phyloP scores from a whole-genome alignment of 2,329 filamentous ascomycete species.

The Hirsutella thompsonii region DNA sequence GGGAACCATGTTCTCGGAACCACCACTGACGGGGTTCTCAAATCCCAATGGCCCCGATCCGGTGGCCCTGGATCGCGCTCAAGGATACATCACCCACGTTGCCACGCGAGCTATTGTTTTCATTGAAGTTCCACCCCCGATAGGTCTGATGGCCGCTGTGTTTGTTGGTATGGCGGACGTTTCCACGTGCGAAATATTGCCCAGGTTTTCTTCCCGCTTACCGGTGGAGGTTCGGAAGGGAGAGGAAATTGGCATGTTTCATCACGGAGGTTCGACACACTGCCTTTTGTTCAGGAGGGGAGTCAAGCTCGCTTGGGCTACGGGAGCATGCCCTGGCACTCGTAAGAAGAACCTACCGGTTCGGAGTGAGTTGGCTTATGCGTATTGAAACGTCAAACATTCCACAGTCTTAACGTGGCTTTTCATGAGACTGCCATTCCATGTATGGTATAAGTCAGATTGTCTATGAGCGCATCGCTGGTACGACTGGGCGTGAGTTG shows the following conservation, averaged over 20 bases:
- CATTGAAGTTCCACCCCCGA: constrained; percentile 51
- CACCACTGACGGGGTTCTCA: constrained; percentile 4
- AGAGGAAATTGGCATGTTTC: constrained; percentile 60
- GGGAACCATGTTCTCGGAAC: constrained; percentile 52
- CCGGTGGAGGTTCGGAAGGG: constrained; percentile 33
- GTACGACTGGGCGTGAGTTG: too few relatives aligned
- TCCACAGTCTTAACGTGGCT: too few relatives aligned
- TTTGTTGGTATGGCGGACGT: constrained; percentile 62
- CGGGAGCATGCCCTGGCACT: constrained; percentile 5
- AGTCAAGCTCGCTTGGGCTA: constrained; percentile 23
- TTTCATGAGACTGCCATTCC: too few relatives aligned
- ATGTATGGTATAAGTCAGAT: too few relatives aligned
- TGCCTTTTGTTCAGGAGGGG: constrained; percentile 48
- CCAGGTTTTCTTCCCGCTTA: constrained; percentile 3
- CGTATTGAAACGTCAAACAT: too few relatives aligned
- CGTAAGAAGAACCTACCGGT: constrained; percentile 7
- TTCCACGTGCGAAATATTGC: constrained; percentile 44
- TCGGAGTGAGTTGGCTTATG: constrained; percentile 7
- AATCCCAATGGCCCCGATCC: constrained; percentile 8
- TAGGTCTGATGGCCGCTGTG: constrained; percentile 56
- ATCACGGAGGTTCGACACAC: constrained; percentile 55
- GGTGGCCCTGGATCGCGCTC: constrained; percentile 21
- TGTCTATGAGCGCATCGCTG: too few relatives aligned
- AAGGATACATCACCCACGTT: constrained; percentile 49
- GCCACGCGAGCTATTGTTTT: constrained; percentile 55